Evolutionary conservation across 441 rosid species (phyloP), one percentile per base, ranked within the genome.

Genomic region (Daphne laureola): DNA sequence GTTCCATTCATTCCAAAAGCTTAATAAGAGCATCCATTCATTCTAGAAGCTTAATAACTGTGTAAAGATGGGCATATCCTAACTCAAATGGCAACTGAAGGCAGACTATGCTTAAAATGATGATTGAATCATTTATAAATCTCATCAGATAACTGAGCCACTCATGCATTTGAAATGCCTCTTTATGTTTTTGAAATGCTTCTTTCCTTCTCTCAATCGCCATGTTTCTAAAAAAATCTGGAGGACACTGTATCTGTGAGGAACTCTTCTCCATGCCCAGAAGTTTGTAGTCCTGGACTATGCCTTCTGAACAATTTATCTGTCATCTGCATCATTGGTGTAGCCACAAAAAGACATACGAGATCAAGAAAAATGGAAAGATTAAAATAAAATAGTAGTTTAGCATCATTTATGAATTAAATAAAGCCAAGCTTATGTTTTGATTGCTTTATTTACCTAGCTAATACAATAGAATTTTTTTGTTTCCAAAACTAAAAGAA

Each of bases 401-500:
- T 47, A 54, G 16, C 44, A 15, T 44, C 45, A 17, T 54, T 49
- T 43, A 45, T 47, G 14, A 17, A 21, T 5, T 4, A 38, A 31
- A 15, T 7, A 16, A 45, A 45, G 14, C 21, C 4, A 46, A 21
- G 2, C 25, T 21, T 21, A 21, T 4, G 25, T 21, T 2, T 21
- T 0, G 2, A 0, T 21, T 25, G 54, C n/a, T 52, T 12, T 25
- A 54, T 38, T 59, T 73, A 84, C 96, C 92, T 78, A 57, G 86
- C 83, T 48, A 90, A 58, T 62, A 92, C 78, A 27, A 96, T 85
- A 4, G 83, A 66, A 38, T 89, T 92, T 74, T 86, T 86, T 54
- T 96, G 92, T 75, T 89, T 92, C 98, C 98, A 89, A 67, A 86
- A 92, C 73, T 89, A 94, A 73, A 86, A 83, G 81, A 92, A 84